Base-by-base conservation (phyloP, 768 basidiomycete genomes). In the Coprinopsis sp. region DNA sequence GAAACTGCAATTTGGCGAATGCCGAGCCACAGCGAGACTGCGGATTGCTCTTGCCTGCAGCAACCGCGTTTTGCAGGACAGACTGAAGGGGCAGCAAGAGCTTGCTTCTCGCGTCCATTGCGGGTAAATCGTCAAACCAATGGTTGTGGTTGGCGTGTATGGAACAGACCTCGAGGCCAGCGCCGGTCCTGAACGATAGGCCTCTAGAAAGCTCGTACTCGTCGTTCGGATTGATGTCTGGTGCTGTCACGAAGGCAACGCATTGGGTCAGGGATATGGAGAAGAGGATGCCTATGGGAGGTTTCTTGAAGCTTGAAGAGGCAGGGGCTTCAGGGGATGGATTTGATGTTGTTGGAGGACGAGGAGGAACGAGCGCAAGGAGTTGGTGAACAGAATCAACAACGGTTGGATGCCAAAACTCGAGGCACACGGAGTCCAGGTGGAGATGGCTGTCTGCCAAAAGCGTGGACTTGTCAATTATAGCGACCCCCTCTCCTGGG, bases 191-290 rank as follows among this genome's bases (percentile, higher is more conserved):
- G 23, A 82, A 56, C 2, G 82, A 79, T 46, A 88, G 62, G 3
- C 91, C 91, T 23, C 89, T 77, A 3, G 79, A 82, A 11, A 88
- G 68, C 36, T 79, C 79, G 45, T 77, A 62, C 30, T 76, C 74
- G 44, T 85, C 85, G 0, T 72, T 64, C 0, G 88, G 88, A 51
- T 90, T 90, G 44, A 92, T 73, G 60, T 95, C 93, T 28, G 76
- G 77, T n/a, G 84, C 79, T 6, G 88, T 87, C 41, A 91, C 59
- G 47, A 88, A 81, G 8, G 87, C 57, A 22, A 82, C 78, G 37
- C 87, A 66, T 28, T 77, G 77, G 1, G 73, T 76, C 34, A 93
- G 52, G 0, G 87, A 74, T 27, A 84, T 18, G 23, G 81, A 77
- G 19, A 74, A 54, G 5, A 73, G 69, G 24, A 84, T 52, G 1